Base-by-base conservation (phyloP, 345 rosid species). In the Salix udensis region DNA sequence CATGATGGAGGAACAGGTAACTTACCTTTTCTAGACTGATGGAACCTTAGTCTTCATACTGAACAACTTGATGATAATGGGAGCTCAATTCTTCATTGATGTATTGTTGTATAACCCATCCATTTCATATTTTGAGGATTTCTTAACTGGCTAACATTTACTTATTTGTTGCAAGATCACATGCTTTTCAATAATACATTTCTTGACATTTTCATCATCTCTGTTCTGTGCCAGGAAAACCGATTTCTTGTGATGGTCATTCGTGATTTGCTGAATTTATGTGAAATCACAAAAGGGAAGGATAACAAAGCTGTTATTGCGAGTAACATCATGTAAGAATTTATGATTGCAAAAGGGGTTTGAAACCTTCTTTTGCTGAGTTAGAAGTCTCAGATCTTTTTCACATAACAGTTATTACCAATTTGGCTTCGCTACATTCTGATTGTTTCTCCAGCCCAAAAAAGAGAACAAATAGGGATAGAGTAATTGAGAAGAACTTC, bases 261-360 rank as follows among this genome's bases (percentile, higher is more conserved):
- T 73, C 97, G 98, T 48, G 98, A 96, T 85, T 84, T 96, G 68
- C 83, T 96, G 79, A 96, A 94, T 86, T 85, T 96, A 76, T 96
- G 99, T 86, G 99, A 96, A 84, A 92, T 96, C 76, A 96, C 94
- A 8, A 96, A 92, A 73, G 99, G 98, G 65, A 96, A 96, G 82
- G 99, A 96, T 83, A 96, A 96, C 83, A 96, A 94, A 88, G 98
- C 97, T 60, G 98, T 96, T 75, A 96, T 96, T 82, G 98, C 97
- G 18, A 96, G 99, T 85, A 96, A 96, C 79, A 96, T 96, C 66
- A 96, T 96, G 99, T 96, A 94, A 88, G 97, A 80, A 1, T 52
- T 76, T 26, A 5, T 69, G 62, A 70, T 46, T 23, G 34, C 37
- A 10, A 23, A 77, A 23, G 12, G 21, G 67, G 44, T 58, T 44